Conservation (phyloP, 2,329 filamentous ascomycete species). For the Verticillium tricorpus region DNA sequence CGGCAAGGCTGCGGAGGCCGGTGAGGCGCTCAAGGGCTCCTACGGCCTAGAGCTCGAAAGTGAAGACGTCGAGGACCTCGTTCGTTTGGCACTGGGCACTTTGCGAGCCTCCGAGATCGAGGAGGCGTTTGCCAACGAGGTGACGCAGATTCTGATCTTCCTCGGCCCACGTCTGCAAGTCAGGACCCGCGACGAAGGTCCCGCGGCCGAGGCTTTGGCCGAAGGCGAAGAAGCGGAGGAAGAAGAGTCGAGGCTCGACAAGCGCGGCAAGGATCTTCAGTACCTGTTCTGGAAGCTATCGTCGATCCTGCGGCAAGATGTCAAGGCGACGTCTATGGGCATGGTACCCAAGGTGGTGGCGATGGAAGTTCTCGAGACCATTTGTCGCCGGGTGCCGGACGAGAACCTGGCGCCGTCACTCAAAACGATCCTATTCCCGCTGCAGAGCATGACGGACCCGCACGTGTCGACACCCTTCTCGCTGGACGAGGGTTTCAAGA, state of each 20-base stretch:
- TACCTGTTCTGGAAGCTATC: slow-evolving; percentile 78
- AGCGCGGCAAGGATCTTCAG: slow-evolving; percentile 42
- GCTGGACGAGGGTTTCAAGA: slow-evolving; percentile 64
- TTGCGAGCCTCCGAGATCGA: slow-evolving; percentile 60
- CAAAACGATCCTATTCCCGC: slow-evolving; percentile 51
- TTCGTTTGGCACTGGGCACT: slow-evolving; percentile 42
- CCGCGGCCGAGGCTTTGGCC: slow-evolving; percentile 36
- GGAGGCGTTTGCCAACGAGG: slow-evolving; percentile 72
- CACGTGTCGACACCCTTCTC: slow-evolving; percentile 68
- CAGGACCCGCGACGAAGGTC: slow-evolving; percentile 16
- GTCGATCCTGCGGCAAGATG: slow-evolving; percentile 72
- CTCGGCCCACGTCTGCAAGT: slow-evolving; percentile 56
- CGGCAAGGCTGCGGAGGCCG: slow-evolving; percentile 47
- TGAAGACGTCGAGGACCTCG: slow-evolving; percentile 59
- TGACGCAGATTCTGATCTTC: slow-evolving; percentile 78
- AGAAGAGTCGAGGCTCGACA: slow-evolving; percentile 20
- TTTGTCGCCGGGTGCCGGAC: slow-evolving; percentile 57
- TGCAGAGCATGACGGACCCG: slow-evolving; percentile 82
- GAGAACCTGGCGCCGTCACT: slow-evolving; percentile 59
- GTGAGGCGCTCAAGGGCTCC: slow-evolving; percentile 62
- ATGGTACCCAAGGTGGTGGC: slow-evolving; percentile 72
- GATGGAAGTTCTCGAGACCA: slow-evolving; percentile 67
- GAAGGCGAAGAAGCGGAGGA: slow-evolving; percentile 36
- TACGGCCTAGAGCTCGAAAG: slow-evolving; percentile 64
- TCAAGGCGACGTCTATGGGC: slow-evolving; percentile 55